Evolutionary conservation across 1,284 basidiomycete species (phyloP).

Genomic region (Naganishia cerealis): DNA sequence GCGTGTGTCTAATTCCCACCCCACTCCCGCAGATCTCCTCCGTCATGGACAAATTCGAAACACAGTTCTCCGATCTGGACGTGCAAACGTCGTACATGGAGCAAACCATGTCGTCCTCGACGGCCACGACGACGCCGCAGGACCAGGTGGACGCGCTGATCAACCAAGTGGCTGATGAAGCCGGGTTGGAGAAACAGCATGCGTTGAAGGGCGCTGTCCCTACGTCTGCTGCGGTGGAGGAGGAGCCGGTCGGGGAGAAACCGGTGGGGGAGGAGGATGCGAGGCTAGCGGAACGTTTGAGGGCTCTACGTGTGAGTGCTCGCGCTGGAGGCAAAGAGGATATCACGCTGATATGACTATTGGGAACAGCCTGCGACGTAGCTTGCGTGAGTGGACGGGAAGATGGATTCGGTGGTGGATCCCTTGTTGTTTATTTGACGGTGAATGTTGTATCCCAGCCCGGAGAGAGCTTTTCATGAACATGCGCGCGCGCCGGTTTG

Average conservation of each 20-base stretch:
- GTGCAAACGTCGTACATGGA: slow-evolving; percentile 99
- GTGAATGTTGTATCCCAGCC: too few relatives aligned
- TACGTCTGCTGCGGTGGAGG: slow-evolving; percentile 57
- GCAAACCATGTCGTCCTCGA: slow-evolving; percentile 89
- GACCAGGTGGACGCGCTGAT: slow-evolving; percentile 93
- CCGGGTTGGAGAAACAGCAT: slow-evolving; percentile 91
- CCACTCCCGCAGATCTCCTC: slow-evolving; percentile 73
- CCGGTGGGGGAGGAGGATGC: slow-evolving; percentile 47
- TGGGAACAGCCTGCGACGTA: slow-evolving; percentile 1
- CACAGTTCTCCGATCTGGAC: slow-evolving; percentile 93
- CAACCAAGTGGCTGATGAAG: slow-evolving; percentile 94
- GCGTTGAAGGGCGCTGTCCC: slow-evolving; percentile 61
- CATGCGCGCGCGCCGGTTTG: background rate
- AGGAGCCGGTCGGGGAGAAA: slow-evolving; percentile 48
- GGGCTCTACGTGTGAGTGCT: slow-evolving; percentile 48
- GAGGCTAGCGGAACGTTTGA: slow-evolving; percentile 44
- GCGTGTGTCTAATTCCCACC: background rate
- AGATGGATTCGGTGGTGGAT: background rate
- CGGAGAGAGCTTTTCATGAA: too few relatives aligned
- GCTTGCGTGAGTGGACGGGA: background rate
- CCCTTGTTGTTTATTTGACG: background rate
- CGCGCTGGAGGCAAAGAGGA: background rate
- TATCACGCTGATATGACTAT: background rate
- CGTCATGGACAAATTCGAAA: slow-evolving; percentile 99
- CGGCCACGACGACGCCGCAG: slow-evolving; percentile 89